phyloP scores from a whole-genome alignment of 768 basidiomycete genomes.

The Boletales sp. region DNA sequence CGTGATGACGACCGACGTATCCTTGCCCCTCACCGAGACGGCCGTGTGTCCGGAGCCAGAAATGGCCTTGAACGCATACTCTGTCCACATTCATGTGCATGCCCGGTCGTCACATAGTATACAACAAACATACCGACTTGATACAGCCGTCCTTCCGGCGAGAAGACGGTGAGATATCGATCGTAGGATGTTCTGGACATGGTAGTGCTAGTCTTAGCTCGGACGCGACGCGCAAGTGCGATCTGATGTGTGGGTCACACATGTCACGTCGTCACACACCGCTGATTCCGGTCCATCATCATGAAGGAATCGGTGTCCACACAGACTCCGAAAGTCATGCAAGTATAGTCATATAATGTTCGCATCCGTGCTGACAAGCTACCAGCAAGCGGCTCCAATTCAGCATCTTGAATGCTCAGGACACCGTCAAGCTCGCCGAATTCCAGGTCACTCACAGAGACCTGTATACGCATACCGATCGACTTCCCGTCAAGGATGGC shows the following conservation, averaged over 20 bases:
- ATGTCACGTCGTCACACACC: slow-evolving; percentile 10
- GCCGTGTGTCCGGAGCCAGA: slow-evolving; percentile 95
- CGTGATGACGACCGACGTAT: slow-evolving; percentile 93
- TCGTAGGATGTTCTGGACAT: slow-evolving; percentile 98
- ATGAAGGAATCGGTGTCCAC: slow-evolving; percentile 83
- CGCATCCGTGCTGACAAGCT: slow-evolving; percentile 5
- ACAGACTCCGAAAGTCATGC: slow-evolving; percentile 83
- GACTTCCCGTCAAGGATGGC: slow-evolving; percentile 86
- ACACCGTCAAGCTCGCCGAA: slow-evolving; percentile 93
- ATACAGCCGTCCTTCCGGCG: slow-evolving; percentile 94
- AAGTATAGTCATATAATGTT: slow-evolving; percentile 20
- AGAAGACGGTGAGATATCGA: slow-evolving; percentile 95
- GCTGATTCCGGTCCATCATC: background rate
- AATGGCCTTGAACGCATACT: slow-evolving; percentile 99
- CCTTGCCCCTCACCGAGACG: slow-evolving; percentile 88
- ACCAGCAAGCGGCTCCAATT: slow-evolving; percentile 94
- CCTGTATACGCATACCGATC: slow-evolving; percentile 80
- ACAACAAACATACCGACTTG: slow-evolving; percentile 80
- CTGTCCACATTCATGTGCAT: slow-evolving; percentile 38
- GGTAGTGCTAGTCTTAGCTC: slow-evolving; percentile 36
- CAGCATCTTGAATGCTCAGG: slow-evolving; percentile 88
- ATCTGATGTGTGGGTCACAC: slow-evolving; percentile 35
- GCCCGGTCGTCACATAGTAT: background rate
- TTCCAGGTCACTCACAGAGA: slow-evolving; percentile 94
- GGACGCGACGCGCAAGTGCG: slow-evolving; percentile 60